These are phyloP conservation scores for Dissophora globulifera DNA, from an alignment of 192 early-diverging fungal species.

Conservation along the genomic window DNA sequence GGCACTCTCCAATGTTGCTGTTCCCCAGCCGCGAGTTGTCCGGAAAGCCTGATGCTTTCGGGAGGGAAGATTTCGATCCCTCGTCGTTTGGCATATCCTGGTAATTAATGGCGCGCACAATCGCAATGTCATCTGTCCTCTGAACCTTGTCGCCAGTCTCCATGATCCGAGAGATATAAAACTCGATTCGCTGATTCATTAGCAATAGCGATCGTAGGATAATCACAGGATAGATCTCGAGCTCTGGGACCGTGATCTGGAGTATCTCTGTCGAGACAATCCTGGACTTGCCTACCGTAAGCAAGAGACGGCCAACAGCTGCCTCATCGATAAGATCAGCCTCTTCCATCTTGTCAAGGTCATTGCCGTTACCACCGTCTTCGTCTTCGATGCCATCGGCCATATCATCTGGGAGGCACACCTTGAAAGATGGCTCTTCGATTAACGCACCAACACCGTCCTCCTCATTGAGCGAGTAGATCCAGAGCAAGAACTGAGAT, in stretches of 20 bases:
- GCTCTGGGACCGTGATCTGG: conserved; percentile 11
- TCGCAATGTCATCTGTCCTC: conserved; percentile 10
- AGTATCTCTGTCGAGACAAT: conserved; percentile 9
- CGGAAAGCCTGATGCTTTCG: background rate
- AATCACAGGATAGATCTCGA: conserved; percentile 39
- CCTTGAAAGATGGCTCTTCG: conserved; percentile 18
- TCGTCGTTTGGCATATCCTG: background rate
- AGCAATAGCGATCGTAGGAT: conserved; percentile 31
- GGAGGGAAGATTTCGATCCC: background rate
- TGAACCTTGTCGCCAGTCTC: conserved; percentile 46
- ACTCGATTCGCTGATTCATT: conserved; percentile 13
- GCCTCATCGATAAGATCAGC: conserved; percentile 28
- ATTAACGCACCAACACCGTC: conserved; percentile 34
- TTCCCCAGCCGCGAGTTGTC: background rate
- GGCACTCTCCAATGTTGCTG: conserved; percentile 19
- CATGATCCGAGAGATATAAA: conserved; percentile 36
- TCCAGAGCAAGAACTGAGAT: conserved; percentile 39
- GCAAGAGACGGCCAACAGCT: conserved; percentile 17
- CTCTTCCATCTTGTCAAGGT: conserved; percentile 24
- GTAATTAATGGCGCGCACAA: conserved; percentile 15
- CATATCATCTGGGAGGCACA: conserved; percentile 5
- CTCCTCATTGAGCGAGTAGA: conserved; percentile 49
- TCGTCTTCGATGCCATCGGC: background rate
- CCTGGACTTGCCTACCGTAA: conserved; percentile 14
- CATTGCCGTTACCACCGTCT: too few species aligned